Evolutionary conservation across 768 basidiomycete genomes (phyloP).

Genomic region (Pleurotus sapidus): DNA sequence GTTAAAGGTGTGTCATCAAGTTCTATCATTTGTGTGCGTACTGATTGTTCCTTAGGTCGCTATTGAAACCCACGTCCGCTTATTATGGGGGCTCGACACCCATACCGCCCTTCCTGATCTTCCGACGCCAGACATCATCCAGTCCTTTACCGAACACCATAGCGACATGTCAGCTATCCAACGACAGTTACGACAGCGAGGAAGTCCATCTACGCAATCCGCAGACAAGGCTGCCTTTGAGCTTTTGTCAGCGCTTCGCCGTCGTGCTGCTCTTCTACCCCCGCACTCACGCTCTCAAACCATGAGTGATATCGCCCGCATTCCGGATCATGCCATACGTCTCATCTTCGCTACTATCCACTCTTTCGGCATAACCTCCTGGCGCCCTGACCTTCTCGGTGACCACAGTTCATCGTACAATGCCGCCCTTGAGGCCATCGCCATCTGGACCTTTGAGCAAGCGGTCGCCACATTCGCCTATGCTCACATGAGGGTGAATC

Average conservation of each 20-base stretch:
- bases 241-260: background rate
- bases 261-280: background rate
- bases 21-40: no score
- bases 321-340: constrained; percentile 5
- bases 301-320: background rate
- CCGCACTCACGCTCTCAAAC: background rate
- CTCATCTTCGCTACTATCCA: background rate
- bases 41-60: background rate
- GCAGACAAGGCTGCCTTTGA: background rate
- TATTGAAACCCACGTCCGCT: background rate
- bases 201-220: background rate
- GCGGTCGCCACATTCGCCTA: background rate
- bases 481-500: background rate
- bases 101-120: background rate
- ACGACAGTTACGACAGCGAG: background rate
- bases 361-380: background rate
- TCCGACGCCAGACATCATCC: background rate
- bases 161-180: background rate
- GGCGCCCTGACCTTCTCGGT: background rate
- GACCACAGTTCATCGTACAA: background rate
- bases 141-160: background rate
- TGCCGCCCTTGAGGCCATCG: background rate
- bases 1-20: no score
- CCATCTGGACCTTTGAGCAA: background rate
- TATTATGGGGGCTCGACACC: background rate